These are phyloP conservation scores for Aspergillus viridinutans DNA, from an alignment of 2,329 filamentous ascomycete genomes.

Conservation along the genomic window DNA sequence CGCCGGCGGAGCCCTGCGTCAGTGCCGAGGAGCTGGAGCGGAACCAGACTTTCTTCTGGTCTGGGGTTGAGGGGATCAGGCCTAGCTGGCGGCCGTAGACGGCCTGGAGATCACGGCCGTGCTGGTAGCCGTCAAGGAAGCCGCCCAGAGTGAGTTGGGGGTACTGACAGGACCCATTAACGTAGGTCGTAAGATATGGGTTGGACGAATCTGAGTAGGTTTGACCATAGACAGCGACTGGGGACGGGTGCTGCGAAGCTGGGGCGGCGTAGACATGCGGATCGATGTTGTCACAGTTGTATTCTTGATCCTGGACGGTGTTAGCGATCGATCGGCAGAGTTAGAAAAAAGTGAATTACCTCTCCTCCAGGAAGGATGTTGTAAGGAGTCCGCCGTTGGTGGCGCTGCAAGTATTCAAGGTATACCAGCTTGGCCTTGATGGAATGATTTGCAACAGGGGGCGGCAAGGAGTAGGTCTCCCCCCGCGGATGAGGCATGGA, in stretches of 20 bases:
- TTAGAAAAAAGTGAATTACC: slow-evolving; percentile 13
- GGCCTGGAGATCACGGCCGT: slow-evolving; percentile 32
- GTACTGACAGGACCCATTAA: slow-evolving; percentile 37
- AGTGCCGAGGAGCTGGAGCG: slow-evolving; percentile 34
- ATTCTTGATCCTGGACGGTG: slow-evolving; percentile 30
- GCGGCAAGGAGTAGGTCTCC: slow-evolving; percentile 29
- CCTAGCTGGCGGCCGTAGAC: slow-evolving; percentile 32
- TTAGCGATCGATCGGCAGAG: background rate
- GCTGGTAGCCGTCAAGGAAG: slow-evolving; percentile 35
- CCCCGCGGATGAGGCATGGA: slow-evolving; percentile 38
- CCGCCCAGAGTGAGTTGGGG: slow-evolving; percentile 39
- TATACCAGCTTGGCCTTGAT: slow-evolving; percentile 32
- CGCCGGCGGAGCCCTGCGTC: slow-evolving; percentile 35
- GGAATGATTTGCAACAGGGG: slow-evolving; percentile 22
- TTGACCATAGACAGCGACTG: slow-evolving; percentile 33
- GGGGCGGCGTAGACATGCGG: slow-evolving; percentile 34
- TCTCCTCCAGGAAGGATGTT: slow-evolving; percentile 39
- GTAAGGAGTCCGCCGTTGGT: slow-evolving; percentile 37
- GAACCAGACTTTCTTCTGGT: slow-evolving; percentile 29
- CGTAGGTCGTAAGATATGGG: slow-evolving; percentile 27
- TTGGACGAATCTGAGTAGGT: slow-evolving; percentile 35
- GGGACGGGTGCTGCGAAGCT: slow-evolving; percentile 10
- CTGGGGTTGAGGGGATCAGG: slow-evolving; percentile 27
- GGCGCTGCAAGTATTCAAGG: slow-evolving; percentile 37
- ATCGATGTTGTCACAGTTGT: slow-evolving; percentile 34